Evolutionary conservation across 495 filamentous ascomycete species (phyloP).

Genomic region (Peziza echinospora): DNA sequence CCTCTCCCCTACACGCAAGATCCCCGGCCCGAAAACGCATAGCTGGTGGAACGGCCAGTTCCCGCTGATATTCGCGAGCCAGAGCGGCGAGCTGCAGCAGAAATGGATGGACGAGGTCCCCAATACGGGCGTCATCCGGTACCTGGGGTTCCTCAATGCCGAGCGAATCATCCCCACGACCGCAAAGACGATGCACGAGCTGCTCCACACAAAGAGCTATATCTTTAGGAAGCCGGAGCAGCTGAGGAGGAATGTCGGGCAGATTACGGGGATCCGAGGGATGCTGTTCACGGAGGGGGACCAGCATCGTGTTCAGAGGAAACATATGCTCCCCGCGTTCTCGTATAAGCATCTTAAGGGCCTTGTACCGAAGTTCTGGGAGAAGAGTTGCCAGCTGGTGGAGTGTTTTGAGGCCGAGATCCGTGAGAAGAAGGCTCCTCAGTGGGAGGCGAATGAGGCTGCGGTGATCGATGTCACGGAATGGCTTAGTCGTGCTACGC

Average conservation of each 20-base stretch:
- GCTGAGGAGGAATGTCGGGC: slow-evolving; percentile 34
- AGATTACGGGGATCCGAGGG: slow-evolving; percentile 41
- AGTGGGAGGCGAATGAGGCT: slow-evolving; percentile 21
- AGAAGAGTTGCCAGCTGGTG: slow-evolving; percentile 26
- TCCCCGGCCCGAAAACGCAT: slow-evolving; percentile 32
- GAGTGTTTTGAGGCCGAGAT: slow-evolving; percentile 3
- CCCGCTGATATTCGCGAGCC: neutral
- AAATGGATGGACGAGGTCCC: slow-evolving; percentile 42
- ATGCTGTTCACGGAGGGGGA: slow-evolving; percentile 69
- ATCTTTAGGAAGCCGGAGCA: slow-evolving; percentile 52
- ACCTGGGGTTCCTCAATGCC: slow-evolving; percentile 42
- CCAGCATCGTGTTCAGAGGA: slow-evolving; percentile 63
- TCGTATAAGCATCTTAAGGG: slow-evolving; percentile 69
- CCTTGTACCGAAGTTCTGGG: slow-evolving; percentile 68
- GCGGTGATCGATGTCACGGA: slow-evolving; percentile 2
- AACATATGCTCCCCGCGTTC: slow-evolving; percentile 66
- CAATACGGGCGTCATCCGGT: slow-evolving; percentile 74
- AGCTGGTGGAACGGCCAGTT: slow-evolving; percentile 11
- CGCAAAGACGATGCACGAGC: slow-evolving; percentile 44
- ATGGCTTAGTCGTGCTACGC: slow-evolving; percentile 38
- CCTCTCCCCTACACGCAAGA: slow-evolving; percentile 45
- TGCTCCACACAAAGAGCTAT: slow-evolving; percentile 44
- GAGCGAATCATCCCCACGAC: slow-evolving; percentile 47
- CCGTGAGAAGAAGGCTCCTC: slow-evolving; percentile 13
- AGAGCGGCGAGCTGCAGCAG: slow-evolving; percentile 7